A percentile compares a stretch with the other conserved stretches of the same genome.
Evolutionary conservation across 2,329 filamentous ascomycete species (phyloP).

Genomic region (Alternaria infectoria): DNA sequence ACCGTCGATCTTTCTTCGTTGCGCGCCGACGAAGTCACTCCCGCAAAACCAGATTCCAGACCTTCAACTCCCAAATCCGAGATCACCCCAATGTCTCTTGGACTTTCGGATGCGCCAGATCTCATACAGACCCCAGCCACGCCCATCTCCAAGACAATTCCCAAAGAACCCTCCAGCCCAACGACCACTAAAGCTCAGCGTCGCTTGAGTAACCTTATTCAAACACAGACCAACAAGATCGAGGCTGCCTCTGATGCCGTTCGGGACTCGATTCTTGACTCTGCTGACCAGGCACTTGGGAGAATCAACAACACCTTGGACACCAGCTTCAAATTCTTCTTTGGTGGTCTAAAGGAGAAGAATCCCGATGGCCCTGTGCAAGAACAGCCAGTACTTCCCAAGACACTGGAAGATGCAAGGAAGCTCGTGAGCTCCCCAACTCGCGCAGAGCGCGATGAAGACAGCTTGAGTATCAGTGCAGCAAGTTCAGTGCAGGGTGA

Average conservation of each 20-base stretch:
- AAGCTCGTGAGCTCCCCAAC: constrained; percentile 81
- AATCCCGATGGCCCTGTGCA: constrained; percentile 42
- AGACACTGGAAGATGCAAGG: constrained; percentile 89
- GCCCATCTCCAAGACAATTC: constrained; percentile 26
- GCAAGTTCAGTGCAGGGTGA: constrained; percentile 58
- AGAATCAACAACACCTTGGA: constrained; percentile 89
- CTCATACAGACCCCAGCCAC: constrained; percentile 50
- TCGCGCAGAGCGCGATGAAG: constrained; percentile 56
- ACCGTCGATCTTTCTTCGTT: constrained; percentile 93
- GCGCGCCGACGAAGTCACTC: constrained; percentile 73
- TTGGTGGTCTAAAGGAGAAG: constrained; percentile 83
- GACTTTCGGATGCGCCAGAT: constrained; percentile 46
- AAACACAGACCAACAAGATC: constrained; percentile 80
- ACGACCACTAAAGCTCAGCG: constrained; percentile 67
- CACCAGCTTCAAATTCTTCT: constrained; percentile 90
- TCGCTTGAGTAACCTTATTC: constrained; percentile 83
- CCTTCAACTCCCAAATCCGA: constrained; percentile 54
- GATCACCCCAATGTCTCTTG: constrained; percentile 50
- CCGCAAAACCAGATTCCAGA: constrained; percentile 60
- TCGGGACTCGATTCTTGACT: constrained; percentile 69
- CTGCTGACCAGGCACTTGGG: constrained; percentile 90
- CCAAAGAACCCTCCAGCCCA: constrained; percentile 39
- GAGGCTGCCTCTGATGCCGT: constrained; percentile 84
- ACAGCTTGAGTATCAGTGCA: constrained; percentile 58
- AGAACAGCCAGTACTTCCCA: constrained; percentile 67